Conservation (phyloP, 805 yeast genomes). For the Metschnikowia similis region DNA sequence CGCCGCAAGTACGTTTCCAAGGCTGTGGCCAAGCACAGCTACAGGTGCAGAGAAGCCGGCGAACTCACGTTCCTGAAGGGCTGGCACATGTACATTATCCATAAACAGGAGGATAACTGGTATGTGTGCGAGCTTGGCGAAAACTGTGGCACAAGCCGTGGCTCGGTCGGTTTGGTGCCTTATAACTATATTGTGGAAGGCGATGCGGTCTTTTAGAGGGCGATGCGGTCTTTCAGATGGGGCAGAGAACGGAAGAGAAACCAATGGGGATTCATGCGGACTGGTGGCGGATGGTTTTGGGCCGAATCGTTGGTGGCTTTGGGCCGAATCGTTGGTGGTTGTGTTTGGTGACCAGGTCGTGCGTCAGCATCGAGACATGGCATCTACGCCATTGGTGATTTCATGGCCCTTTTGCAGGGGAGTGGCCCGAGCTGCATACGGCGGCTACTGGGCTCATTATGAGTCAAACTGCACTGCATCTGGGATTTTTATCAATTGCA, state of each 20-base stretch:
- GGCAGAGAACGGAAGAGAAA: no score
- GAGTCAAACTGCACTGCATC: no score
- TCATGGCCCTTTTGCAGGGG: no score
- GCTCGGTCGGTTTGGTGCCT: conserved; percentile 40
- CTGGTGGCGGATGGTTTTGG: background rate
- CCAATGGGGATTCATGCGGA: no score
- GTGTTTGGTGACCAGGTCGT: no score
- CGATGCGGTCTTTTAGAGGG: conserved; percentile 26
- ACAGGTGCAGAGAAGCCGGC: conserved; percentile 39
- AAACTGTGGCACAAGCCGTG: conserved; percentile 29
- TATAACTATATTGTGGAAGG: conserved; percentile 41
- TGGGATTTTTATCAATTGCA: no score
- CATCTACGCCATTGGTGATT: no score
- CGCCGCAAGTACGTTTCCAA: conserved; percentile 27
- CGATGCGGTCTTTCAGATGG: conserved; percentile 10
- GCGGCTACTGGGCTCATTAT: no score
- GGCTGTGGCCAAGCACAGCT: conserved; percentile 38
- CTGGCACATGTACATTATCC: conserved; percentile 39
- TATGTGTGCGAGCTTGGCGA: conserved; percentile 39
- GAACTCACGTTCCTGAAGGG: conserved; percentile 38
- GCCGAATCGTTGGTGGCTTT: no score
- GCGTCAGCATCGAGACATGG: no score
- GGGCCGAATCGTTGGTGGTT: no score
- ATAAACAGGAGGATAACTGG: conserved; percentile 44
- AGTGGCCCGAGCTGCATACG: no score